Evolutionary conservation across 202 grass and related monocot species (phyloP).

Genomic region (Cymbopogon flexuosus): DNA sequence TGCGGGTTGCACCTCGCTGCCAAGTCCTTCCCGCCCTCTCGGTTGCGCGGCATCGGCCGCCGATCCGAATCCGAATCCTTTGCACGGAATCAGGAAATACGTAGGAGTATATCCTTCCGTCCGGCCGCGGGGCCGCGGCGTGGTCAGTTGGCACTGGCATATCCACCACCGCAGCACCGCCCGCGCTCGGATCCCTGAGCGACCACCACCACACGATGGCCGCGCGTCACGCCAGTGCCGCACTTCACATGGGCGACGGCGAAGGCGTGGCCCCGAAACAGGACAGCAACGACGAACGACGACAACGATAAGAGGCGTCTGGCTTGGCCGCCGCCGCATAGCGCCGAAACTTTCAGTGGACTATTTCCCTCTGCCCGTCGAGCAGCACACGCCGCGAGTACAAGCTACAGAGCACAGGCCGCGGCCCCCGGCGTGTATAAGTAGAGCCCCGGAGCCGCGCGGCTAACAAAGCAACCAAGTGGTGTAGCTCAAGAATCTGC

Average conservation of each 20-base stretch:
- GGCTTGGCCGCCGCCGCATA: background rate
- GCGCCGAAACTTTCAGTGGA: constrained; percentile 3
- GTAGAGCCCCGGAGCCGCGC: constrained; percentile 1
- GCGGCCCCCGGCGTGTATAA: constrained; percentile 3
- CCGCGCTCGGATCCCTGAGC: background rate
- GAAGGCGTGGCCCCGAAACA: constrained; percentile 2
- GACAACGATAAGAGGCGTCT: background rate
- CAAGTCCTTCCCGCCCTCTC: background rate
- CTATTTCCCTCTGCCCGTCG: background rate
- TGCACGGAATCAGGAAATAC: background rate
- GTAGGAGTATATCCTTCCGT: background rate
- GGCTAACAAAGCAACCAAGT: background rate
- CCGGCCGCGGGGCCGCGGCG: background rate
- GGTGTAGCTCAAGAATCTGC: background rate
- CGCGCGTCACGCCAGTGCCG: background rate
- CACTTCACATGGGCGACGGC: constrained; percentile 29
- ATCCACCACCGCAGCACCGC: background rate
- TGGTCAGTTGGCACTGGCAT: background rate
- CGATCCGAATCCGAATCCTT: constrained; percentile 34
- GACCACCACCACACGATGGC: background rate
- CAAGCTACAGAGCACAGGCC: background rate
- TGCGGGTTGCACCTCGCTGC: background rate
- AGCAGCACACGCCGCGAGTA: background rate
- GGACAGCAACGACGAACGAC: constrained; percentile 6
- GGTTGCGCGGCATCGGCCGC: background rate